phyloP scores from a whole-genome alignment of 148 eudicot species.

The Heliosperma pusillum region DNA sequence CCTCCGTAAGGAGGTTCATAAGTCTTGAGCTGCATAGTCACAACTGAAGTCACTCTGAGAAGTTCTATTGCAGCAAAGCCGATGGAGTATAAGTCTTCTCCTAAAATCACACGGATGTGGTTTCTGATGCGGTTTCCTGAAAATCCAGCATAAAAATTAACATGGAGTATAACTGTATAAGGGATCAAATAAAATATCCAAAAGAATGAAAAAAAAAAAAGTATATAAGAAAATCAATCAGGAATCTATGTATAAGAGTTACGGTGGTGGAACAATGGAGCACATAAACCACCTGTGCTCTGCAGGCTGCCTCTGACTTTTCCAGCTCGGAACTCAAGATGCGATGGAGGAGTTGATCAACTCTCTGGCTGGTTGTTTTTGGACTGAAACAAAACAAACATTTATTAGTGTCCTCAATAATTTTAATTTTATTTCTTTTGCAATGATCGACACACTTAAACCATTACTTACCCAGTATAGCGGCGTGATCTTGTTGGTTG shows the following conservation, averaged over 20 bases:
- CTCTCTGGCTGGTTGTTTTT: conserved; percentile 71
- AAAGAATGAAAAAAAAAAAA: neutral
- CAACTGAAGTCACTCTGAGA: neutral
- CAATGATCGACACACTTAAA: neutral
- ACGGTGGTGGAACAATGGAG: conserved; percentile 1
- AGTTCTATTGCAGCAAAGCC: neutral
- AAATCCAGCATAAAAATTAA: neutral
- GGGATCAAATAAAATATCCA: neutral
- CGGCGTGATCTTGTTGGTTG: conserved; percentile 34
- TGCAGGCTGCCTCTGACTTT: conserved; percentile 30
- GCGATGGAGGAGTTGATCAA: conserved; percentile 78
- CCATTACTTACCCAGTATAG: conserved; percentile 44
- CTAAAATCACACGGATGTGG: neutral
- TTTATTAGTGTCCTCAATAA: neutral
- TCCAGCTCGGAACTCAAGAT: conserved; percentile 72
- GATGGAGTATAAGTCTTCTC: neutral
- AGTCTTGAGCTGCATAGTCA: neutral
- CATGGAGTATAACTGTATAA: neutral
- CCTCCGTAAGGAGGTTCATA: neutral
- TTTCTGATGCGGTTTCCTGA: neutral
- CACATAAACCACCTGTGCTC: conserved; percentile 17
- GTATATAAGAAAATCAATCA: too few species aligned
- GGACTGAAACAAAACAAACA: conserved; percentile 38
- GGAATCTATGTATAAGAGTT: too few species aligned
- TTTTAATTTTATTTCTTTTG: neutral